phyloP scores from a whole-genome alignment of 257 asterid genomes.

The Cinchona pubescens region DNA sequence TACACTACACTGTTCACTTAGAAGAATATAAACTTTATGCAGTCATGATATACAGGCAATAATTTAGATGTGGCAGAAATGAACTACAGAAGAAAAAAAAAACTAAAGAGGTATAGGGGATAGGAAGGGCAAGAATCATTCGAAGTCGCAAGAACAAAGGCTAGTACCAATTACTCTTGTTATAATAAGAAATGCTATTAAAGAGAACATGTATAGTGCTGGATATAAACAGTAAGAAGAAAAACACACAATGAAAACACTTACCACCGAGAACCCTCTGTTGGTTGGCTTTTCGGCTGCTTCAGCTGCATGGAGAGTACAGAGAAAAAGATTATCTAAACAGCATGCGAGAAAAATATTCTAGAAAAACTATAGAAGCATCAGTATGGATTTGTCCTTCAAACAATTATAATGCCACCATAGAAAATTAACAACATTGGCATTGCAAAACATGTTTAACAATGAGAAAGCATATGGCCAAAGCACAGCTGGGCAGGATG shows the following conservation, averaged over 20 bases:
- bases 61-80: neutral
- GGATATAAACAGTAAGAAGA: conserved; percentile 1
- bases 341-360: neutral
- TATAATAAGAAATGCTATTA: neutral
- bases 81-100: too few relatives aligned
- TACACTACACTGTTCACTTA: conserved; percentile 8
- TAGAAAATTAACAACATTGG: neutral
- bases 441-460: neutral
- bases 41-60: neutral
- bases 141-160: too few relatives aligned
- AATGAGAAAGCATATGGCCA: neutral
- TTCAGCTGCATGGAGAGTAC: conserved; percentile 44
- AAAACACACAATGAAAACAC: conserved; percentile 3
- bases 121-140: too few relatives aligned
- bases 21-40: neutral
- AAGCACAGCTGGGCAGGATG: neutral
- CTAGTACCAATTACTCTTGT: neutral
- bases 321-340: neutral
- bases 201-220: neutral
- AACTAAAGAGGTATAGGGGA: too few relatives aligned
- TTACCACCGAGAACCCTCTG: conserved; percentile 58
- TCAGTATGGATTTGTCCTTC: neutral
- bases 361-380: neutral
- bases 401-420: neutral
- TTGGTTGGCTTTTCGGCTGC: conserved; percentile 40